Percentiles rank a stretch among this genome's conserved stretches.
Conservation (phyloP, 73 alveolate species). For the Symbiodinium pilosum region DNA sequence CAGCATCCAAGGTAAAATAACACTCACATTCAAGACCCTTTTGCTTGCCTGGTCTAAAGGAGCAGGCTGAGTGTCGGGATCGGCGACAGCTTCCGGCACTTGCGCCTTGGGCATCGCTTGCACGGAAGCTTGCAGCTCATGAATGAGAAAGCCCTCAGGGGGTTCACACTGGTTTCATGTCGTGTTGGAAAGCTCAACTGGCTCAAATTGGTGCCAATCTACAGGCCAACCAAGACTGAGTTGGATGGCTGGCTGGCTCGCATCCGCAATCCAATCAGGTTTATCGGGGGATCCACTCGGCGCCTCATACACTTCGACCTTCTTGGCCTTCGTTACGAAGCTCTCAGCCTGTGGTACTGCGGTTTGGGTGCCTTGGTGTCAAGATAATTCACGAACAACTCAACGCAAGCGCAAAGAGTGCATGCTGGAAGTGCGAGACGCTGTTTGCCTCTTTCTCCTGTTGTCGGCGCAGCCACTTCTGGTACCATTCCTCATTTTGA, state of each 20-base stretch:
- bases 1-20: no score
- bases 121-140: not conserved
- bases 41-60: not conserved
- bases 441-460: not conserved
- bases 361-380: not conserved
- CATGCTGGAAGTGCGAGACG: not conserved
- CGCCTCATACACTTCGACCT: not conserved
- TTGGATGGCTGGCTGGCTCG: no score
- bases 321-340: not conserved
- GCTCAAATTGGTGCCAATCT: no score
- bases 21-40: no score
- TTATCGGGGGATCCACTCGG: no score
- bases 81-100: not conserved
- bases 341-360: not conserved
- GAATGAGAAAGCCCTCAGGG: no score
- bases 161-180: no score
- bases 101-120: not conserved
- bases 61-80: not conserved
- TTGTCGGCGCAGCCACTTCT: conserved; percentile 75
- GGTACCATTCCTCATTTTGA: conserved; percentile 88
- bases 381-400: not conserved
- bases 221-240: no score
- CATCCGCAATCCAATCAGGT: no score
- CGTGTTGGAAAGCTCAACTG: no score
- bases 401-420: not conserved